Evolutionary conservation across 192 early-diverging fungal species (phyloP), one percentile per base, ranked within the genome.

Genomic region (Coemansia sp.): DNA sequence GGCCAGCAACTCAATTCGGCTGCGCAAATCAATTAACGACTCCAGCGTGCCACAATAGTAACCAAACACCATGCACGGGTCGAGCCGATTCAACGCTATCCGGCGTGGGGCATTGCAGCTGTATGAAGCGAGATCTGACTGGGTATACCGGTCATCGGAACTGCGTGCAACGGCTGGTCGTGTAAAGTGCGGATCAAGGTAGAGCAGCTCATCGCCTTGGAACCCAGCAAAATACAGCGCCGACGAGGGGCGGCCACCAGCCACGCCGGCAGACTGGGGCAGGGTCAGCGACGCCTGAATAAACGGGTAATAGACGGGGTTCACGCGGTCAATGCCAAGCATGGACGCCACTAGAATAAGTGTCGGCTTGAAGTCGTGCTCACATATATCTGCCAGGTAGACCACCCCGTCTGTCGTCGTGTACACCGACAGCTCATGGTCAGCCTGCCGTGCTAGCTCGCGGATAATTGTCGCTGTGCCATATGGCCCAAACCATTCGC

Each of bases 401-500:
- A 99, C 74, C 10, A 90, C 89, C 2, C 93, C 91, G 66, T 97
- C 95, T 1, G 88, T 91, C 0, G 92, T 89, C 15, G 95, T 88
- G 74, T 94, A 90, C 5, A 94, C 84, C 0, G 81, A 75, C 25
- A 98, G 75, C 17, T 86, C 86, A 27, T 32, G 69, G 19, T 59
- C 29, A 17, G 68, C 62, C 11, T 75, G 32, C 7, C 34, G 59
- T 5, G 74, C 64, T n/a, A 76, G 34, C 50, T 66, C 72, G 21
- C 60, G 66, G 17, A 76, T 70, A 48, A 74, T 66, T 8, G 60
- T 61, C 38, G 66, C 70, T 27, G 70, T 75, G 10, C 69, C 96
- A 31, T 87, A 88, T 2, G 97, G 97, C 0, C 96, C 97, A 87
- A 98, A 99, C 96, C 97, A 99, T 78, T 97, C 89, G 27, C 97